A percentile compares a stretch with the other conserved stretches of the same genome.
These are phyloP conservation scores for Pseudocercospora fuligena DNA, from an alignment of 2,329 filamentous ascomycete genomes.

Conservation along the genomic window DNA sequence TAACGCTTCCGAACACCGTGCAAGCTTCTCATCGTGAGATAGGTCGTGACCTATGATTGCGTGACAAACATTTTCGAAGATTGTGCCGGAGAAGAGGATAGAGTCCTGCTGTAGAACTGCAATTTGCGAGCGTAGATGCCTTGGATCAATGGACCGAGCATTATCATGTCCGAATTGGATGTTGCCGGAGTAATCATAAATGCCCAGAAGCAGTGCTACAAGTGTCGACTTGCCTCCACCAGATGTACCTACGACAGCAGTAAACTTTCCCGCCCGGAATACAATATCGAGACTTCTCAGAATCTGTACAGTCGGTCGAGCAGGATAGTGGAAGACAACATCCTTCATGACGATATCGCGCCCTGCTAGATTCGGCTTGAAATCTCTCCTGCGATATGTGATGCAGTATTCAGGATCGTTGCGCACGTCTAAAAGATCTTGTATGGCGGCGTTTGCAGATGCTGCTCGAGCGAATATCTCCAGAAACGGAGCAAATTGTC, in stretches of 20 bases:
- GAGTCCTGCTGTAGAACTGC: conserved; percentile 53
- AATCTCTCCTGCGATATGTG: conserved; percentile 35
- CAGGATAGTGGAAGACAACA: conserved; percentile 52
- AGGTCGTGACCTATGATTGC: conserved; percentile 39
- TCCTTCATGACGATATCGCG: conserved; percentile 43
- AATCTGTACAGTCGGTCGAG: conserved; percentile 47
- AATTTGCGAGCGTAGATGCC: conserved; percentile 46
- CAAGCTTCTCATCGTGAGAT: conserved; percentile 31
- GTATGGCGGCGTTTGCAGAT: conserved; percentile 54
- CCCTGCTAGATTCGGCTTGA: conserved; percentile 28
- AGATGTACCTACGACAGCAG: conserved; percentile 52
- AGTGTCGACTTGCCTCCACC: conserved; percentile 53
- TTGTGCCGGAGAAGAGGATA: conserved; percentile 50
- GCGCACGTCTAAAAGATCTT: conserved; percentile 47
- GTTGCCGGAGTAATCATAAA: conserved; percentile 48
- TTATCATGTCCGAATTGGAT: conserved; percentile 48
- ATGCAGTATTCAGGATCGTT: conserved; percentile 30
- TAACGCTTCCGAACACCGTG: conserved; percentile 40
- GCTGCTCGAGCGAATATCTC: conserved; percentile 61
- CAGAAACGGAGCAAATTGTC: conserved; percentile 66
- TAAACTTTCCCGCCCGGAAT: conserved; percentile 48
- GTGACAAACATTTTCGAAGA: conserved; percentile 52
- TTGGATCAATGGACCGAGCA: conserved; percentile 44
- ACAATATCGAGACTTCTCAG: conserved; percentile 45
- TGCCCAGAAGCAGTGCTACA: conserved; percentile 48